Evolutionary conservation across 495 filamentous ascomycete genomes (phyloP).

Genomic region (Neurospora sp.): DNA sequence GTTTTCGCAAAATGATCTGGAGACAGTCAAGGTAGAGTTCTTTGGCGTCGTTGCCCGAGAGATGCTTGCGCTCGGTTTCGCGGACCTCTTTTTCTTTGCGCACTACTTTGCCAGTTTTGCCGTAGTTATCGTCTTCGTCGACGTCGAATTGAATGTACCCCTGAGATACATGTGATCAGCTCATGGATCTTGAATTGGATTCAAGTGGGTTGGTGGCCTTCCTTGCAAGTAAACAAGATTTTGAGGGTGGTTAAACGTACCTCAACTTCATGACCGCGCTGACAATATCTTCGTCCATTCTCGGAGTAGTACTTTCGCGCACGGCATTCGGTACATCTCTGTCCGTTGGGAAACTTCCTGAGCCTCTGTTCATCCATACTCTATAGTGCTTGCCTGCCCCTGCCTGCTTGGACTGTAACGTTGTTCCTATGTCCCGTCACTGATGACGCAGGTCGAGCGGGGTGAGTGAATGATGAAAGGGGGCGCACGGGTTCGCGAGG

Average conservation of each 20-base stretch:
- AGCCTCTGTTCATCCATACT: constrained; percentile 1
- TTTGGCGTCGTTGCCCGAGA: constrained; percentile 52
- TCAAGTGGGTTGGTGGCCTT: neutral
- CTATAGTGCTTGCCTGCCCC: neutral
- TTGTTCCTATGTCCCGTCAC: neutral
- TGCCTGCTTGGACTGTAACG: neutral
- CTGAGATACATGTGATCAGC: constrained; percentile 8
- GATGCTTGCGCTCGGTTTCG: constrained; percentile 47
- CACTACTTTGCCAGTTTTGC: constrained; percentile 45
- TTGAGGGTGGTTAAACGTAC: constrained; percentile 9
- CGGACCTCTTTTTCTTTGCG: constrained; percentile 37
- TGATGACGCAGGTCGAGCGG: neutral
- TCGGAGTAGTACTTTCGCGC: constrained; percentile 38
- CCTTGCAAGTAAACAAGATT: neutral
- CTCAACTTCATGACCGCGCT: constrained; percentile 43
- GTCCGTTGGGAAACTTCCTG: constrained; percentile 27
- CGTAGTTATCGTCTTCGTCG: constrained; percentile 68
- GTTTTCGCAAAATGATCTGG: constrained; percentile 56
- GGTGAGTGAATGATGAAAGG: neutral
- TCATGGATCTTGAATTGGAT: neutral
- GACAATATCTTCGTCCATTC: constrained; percentile 40
- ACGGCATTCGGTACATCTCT: constrained; percentile 39
- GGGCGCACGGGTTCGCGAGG: neutral
- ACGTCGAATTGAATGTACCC: constrained; percentile 46
- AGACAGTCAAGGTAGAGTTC: constrained; percentile 74